phyloP scores from a whole-genome alignment of 2,329 filamentous ascomycete genomes.

The Cordyceps cateniannulata region DNA sequence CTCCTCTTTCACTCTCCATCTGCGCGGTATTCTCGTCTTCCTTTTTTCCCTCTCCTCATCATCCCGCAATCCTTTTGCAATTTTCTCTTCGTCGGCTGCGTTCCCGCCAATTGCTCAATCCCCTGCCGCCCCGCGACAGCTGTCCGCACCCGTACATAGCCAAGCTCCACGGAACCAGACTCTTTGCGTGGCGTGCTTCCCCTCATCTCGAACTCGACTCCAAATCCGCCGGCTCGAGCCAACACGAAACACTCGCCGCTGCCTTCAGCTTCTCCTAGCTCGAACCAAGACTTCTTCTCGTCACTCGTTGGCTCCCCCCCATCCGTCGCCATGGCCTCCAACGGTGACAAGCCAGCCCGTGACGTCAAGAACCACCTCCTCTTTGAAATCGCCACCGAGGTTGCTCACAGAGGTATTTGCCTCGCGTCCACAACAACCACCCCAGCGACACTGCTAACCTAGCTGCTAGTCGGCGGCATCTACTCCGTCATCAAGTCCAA shows the following conservation, averaged over 20 bases:
- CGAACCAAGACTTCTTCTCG: background rate
- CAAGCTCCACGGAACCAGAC: background rate
- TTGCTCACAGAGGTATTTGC: conserved; percentile 77
- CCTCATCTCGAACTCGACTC: background rate
- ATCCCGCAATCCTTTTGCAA: background rate
- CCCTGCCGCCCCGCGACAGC: background rate
- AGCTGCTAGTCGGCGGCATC: conserved; percentile 79
- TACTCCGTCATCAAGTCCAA: conserved; percentile 99
- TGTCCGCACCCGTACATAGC: background rate
- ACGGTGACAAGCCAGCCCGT: conserved; percentile 41
- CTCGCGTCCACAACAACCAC: background rate
- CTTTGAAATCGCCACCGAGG: conserved; percentile 95
- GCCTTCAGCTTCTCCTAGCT: background rate
- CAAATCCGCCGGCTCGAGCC: background rate
- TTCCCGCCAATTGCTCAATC: background rate
- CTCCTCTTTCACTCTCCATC: background rate
- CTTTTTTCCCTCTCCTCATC: background rate
- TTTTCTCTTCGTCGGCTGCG: background rate
- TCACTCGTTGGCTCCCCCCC: background rate
- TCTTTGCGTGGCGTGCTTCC: background rate
- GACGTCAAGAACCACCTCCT: conserved; percentile 94
- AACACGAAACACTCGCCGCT: background rate
- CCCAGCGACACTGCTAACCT: conserved; percentile 1
- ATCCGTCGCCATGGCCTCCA: conserved; percentile 36
- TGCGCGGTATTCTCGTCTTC: background rate